These are phyloP conservation scores for Xylogone sp. DNA, from an alignment of 2,329 filamentous ascomycete species.

Conservation along the genomic window DNA sequence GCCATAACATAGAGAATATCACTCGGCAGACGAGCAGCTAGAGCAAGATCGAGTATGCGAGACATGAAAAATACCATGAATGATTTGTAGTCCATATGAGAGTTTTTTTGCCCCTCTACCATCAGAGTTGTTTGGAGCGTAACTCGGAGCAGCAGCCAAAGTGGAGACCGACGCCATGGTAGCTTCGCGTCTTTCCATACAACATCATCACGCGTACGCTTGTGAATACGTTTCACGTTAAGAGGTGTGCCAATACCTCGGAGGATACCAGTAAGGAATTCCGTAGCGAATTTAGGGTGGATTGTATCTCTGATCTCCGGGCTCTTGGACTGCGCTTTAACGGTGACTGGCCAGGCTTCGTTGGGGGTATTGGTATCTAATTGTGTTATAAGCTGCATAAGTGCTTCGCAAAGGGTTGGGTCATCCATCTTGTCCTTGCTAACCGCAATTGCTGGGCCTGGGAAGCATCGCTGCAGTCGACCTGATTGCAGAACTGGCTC, in stretches of 20 bases:
- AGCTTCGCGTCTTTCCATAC: slow-evolving; percentile 31
- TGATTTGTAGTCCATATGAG: slow-evolving; percentile 39
- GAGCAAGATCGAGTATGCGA: slow-evolving; percentile 26
- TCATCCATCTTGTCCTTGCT: slow-evolving; percentile 16
- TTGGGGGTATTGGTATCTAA: slow-evolving; percentile 12
- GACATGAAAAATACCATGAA: slow-evolving; percentile 47
- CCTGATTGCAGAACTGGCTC: slow-evolving; percentile 33
- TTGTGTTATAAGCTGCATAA: slow-evolving; percentile 12
- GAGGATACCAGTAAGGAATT: slow-evolving; percentile 43
- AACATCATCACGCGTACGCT: slow-evolving; percentile 52
- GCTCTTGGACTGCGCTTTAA: slow-evolving; percentile 28
- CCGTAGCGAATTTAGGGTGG: slow-evolving; percentile 47
- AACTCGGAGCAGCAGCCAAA: slow-evolving; percentile 54
- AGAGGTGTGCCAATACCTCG: slow-evolving; percentile 31
- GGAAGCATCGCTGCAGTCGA: slow-evolving; percentile 40
- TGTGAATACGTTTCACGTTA: slow-evolving; percentile 32
- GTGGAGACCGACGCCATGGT: slow-evolving; percentile 48
- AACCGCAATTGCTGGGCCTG: slow-evolving; percentile 34
- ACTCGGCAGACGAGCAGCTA: slow-evolving; percentile 9
- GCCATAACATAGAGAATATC: slow-evolving; percentile 36
- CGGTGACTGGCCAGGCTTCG: slow-evolving; percentile 1
- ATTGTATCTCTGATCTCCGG: slow-evolving; percentile 45
- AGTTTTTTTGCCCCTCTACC: not conserved
- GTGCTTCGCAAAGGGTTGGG: slow-evolving; percentile 16
- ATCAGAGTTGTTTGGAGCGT: slow-evolving; percentile 34